Evolutionary conservation across 306 rosid species (phyloP), one percentile per base, ranked within the genome.

Genomic region (Vicia faba): DNA sequence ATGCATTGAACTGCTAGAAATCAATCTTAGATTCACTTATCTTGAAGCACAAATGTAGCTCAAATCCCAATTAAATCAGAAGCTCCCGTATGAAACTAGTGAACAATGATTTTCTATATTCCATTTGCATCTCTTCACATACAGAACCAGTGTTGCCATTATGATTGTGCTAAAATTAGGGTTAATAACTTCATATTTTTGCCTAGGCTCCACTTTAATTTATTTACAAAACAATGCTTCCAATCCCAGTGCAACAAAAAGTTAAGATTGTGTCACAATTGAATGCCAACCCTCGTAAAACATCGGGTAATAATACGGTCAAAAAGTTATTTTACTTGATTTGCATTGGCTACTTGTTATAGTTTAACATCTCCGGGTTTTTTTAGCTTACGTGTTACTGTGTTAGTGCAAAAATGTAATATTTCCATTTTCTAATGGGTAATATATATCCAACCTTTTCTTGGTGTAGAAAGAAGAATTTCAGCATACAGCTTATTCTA

Each of bases 401-500:
- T n/a, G n/a, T 36, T 53, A 14, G 48, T n/a, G 35, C 74, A 75
- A 58, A 73, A 50, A 11, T 63, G 44, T 43, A 43, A 35, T 69
- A 38, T 67, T 39, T 69, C 7, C 43, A 41, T 58, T 35, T 71
- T 60, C 18, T 8, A 20, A 41, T 44, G 77, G 81, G 18, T 76
- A 45, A 77, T 58, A 29, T 69, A 15, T 36, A 65, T 54, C 16
- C 40, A 43, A 5, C 63, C 26, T 75, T 66, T 82, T 79, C 40
- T 74, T 70, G 41, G 64, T 82, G 84, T 62, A 92, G 98, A 92
- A 87, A 84, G 98, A 92, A 84, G 98, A 92, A 69, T 92, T 81
- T 83, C 98, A 92, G 83, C 98, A 92, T 80, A 89, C 98, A 72
- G 81, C 95, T 70, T 92, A 87, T 80, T 46, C 95, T 28, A 92